Conservation (phyloP, 2,329 filamentous ascomycete genomes). For the Penicillium sp. region DNA sequence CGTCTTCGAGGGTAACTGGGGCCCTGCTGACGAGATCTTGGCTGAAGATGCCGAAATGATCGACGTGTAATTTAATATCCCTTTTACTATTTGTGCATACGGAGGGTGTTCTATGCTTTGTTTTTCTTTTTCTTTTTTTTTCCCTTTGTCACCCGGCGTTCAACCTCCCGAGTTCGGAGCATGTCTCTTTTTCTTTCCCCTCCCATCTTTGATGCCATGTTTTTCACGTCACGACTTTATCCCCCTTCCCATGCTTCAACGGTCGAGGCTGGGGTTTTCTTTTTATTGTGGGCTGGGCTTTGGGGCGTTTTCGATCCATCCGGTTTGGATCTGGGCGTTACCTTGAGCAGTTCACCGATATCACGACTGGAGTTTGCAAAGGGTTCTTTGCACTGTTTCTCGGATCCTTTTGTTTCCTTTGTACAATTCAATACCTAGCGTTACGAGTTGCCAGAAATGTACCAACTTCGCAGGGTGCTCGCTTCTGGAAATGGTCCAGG, state of each 20-base stretch:
- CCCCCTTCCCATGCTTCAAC: constrained; percentile 9
- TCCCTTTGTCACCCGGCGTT: constrained; percentile 23
- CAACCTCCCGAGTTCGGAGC: constrained; percentile 24
- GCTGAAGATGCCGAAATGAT: constrained; percentile 62
- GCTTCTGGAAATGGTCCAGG: constrained; percentile 2
- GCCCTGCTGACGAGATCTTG: constrained; percentile 67
- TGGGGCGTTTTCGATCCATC: constrained; percentile 5
- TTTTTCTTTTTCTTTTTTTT: constrained; percentile 14
- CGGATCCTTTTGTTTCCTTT: constrained; percentile 22
- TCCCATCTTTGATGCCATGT: constrained; percentile 20
- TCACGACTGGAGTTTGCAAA: constrained; percentile 24
- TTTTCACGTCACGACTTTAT: constrained; percentile 20
- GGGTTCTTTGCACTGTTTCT: constrained; percentile 17
- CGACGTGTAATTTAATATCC: constrained; percentile 49
- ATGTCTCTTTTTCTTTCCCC: constrained; percentile 19
- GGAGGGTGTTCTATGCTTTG: constrained; percentile 29
- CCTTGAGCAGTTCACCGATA: constrained; percentile 6
- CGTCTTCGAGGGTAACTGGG: constrained; percentile 94
- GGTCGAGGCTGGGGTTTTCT: constrained; percentile 9
- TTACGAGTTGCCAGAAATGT: constrained; percentile 22
- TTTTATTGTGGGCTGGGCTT: constrained; percentile 8
- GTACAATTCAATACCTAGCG: constrained; percentile 18
- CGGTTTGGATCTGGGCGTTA: constrained; percentile 1
- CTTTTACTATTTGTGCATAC: constrained; percentile 33
- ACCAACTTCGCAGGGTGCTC: constrained; percentile 13